Percentiles rank a stretch among this genome's conserved stretches.
These are phyloP conservation scores for Paspalum vaginatum DNA, from an alignment of 176 grass and related monocot species.

Conservation along the genomic window DNA sequence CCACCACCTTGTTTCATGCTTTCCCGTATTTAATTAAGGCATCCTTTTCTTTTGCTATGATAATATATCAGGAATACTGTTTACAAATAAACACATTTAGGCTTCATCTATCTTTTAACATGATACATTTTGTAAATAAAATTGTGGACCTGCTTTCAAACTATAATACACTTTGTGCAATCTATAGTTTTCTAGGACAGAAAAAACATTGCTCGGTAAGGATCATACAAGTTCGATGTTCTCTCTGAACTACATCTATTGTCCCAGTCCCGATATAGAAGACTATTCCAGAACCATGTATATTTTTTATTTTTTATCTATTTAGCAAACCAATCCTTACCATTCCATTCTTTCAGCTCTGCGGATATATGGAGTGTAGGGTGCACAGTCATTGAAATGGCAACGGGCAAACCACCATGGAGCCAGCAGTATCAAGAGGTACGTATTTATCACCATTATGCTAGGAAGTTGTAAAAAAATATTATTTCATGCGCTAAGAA, in stretches of 20 bases:
- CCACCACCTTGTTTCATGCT: conserved; percentile 21
- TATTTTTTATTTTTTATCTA: conserved; percentile 41
- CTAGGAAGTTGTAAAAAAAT: background rate
- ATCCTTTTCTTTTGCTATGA: background rate
- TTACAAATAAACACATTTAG: conserved; percentile 23
- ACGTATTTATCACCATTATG: conserved; percentile 3
- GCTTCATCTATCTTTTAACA: conserved; percentile 26
- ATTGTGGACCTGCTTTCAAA: background rate
- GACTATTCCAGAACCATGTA: conserved; percentile 16
- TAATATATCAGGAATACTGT: conserved; percentile 17
- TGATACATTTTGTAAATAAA: conserved; percentile 2
- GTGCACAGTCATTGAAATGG: conserved; percentile 99
- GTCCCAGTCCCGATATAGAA: conserved; percentile 2
- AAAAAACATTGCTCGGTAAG: background rate
- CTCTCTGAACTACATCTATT: conserved; percentile 17
- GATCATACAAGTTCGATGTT: conserved; percentile 17
- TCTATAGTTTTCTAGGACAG: background rate
- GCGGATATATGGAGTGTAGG: conserved; percentile 99
- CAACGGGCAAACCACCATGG: conserved; percentile 98
- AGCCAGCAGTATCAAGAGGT: conserved; percentile 98
- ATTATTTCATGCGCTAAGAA: conserved; percentile 18
- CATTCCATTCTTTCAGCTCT: conserved; percentile 63
- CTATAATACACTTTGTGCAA: background rate
- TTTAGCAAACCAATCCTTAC: conserved; percentile 17
- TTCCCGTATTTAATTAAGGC: background rate